Evolutionary conservation across 2,329 filamentous ascomycete species (phyloP), one percentile per base, ranked within the genome.

Genomic region (Dothideomycetes sp.): DNA sequence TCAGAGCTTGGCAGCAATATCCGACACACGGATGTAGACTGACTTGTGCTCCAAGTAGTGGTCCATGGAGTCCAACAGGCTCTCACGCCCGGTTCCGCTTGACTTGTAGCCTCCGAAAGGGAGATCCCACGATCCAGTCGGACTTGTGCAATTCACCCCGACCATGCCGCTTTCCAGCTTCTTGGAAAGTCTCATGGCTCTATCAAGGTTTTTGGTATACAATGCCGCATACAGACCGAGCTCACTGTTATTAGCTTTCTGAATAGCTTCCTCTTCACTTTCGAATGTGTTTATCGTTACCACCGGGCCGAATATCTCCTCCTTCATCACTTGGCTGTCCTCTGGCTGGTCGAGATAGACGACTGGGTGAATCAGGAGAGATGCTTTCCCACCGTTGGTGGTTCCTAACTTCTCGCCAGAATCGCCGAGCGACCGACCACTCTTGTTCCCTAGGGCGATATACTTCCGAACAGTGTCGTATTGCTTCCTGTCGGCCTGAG

Each of bases 401-500:
- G 22, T 12, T 37, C 40, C 32, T 41, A 27, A 9, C 37, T 27
- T 14, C 38, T 36, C 19, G 9, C 24, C 5, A 4, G 33, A 19
- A 27, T 38, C 31, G 31, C 42, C 42, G 10, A 37, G 34, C 16
- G 37, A 24, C 24, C 41, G 41, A 7, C 41, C 44, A 12, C 40
- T 15, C n/a, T n/a, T n/a, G n/a, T n/a, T n/a, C n/a, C n/a, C n/a
- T n/a, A n/a, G n/a, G n/a, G n/a, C n/a, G n/a, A n/a, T n/a, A n/a
- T n/a, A n/a, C n/a, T n/a, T n/a, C n/a, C n/a, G n/a, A n/a, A n/a
- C n/a, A n/a, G n/a, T n/a, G n/a, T n/a, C n/a, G n/a, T n/a, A n/a
- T n/a, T n/a, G n/a, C n/a, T n/a, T n/a, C 48, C 64, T 61, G 45
- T 73, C 70, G 10, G 66, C 69, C 45, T 71, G 64, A 1, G 72